These are phyloP conservation scores for Talaromyces sp. DNA, from an alignment of 2,329 filamentous ascomycete genomes.

Conservation along the genomic window DNA sequence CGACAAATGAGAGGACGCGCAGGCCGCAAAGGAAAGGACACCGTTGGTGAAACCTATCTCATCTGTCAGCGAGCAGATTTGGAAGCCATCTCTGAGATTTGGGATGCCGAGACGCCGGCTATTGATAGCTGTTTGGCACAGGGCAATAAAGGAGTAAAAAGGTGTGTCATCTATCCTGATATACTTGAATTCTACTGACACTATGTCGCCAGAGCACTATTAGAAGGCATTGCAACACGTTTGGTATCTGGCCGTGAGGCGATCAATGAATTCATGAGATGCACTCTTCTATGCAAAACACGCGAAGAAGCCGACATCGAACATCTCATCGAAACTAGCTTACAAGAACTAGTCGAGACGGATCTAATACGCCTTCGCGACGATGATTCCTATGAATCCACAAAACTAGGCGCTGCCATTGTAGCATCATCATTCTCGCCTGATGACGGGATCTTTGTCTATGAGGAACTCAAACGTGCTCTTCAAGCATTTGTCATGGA, in stretches of 20 bases:
- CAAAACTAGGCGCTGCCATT: constrained; percentile 65
- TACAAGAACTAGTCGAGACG: constrained; percentile 56
- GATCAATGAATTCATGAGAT: constrained; percentile 65
- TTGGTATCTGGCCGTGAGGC: constrained; percentile 64
- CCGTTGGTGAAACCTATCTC: constrained; percentile 72
- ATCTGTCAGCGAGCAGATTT: constrained; percentile 68
- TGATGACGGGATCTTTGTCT: constrained; percentile 70
- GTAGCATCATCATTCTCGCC: constrained; percentile 70
- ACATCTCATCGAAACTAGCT: constrained; percentile 55
- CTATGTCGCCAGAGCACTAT: constrained; percentile 53
- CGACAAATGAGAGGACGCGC: constrained; percentile 77
- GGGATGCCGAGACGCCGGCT: constrained; percentile 68
- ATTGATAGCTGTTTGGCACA: constrained; percentile 66
- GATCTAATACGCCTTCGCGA: constrained; percentile 54
- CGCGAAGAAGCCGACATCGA: constrained; percentile 50
- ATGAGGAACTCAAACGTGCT: constrained; percentile 65
- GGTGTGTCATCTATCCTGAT: constrained; percentile 41
- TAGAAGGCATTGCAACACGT: constrained; percentile 67
- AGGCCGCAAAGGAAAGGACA: constrained; percentile 74
- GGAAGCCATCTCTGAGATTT: constrained; percentile 65
- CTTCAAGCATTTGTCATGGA: constrained; percentile 74
- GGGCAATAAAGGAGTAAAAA: constrained; percentile 65
- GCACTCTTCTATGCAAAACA: constrained; percentile 63
- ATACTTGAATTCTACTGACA: neutral
- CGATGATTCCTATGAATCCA: constrained; percentile 56